Base-by-base conservation (phyloP, 345 rosid species). In the Pugionium dolabratum region DNA sequence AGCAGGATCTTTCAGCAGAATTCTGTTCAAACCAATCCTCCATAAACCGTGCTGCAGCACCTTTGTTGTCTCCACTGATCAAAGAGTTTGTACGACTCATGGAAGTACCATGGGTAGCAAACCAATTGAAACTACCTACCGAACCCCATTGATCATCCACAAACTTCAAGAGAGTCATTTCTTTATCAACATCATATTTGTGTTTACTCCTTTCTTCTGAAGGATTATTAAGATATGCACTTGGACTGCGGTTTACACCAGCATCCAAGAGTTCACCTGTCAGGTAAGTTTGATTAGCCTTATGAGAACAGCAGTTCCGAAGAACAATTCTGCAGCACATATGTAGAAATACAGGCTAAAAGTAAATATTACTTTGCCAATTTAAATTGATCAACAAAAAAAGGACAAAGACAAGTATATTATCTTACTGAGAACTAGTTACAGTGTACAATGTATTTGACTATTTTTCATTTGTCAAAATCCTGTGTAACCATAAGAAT, bases 41-140 rank as follows among this genome's bases (percentile, higher is more conserved):
- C 97, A 87, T 94, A 71, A 94, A 78, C 59, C 99, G 85, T 1
- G 99, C 89, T 63, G 97, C 99, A 54, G 97, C 81, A 2, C 99
- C 99, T 81, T 94, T 94, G 84, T 94, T 94, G 79, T 94, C 99
- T 72, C 99, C 99, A 73, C 99, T 94, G 69, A 91, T 83, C 79
- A 91, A 80, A 27, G 96, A 84, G 85, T 94, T 94, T 63, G 93
- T 72, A 61, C 97, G 97, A 64, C 96, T 86, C 99, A 94, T 94
- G 72, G 97, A 94, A 49, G 99, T 91, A 70, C 97, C 99, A 64
- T 94, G 99, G 63, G 97, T 94, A 52, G 99, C 91, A 81, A 94
- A 94, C 97, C 96, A 91, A 70, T 88, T 94, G 80, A 94, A 91
- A 82, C 96, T 88, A 56, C 99, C 97, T 18, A 91, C 83, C 25